Conservation (phyloP, 768 basidiomycete species). For the Termitomyces bulborhizus region DNA sequence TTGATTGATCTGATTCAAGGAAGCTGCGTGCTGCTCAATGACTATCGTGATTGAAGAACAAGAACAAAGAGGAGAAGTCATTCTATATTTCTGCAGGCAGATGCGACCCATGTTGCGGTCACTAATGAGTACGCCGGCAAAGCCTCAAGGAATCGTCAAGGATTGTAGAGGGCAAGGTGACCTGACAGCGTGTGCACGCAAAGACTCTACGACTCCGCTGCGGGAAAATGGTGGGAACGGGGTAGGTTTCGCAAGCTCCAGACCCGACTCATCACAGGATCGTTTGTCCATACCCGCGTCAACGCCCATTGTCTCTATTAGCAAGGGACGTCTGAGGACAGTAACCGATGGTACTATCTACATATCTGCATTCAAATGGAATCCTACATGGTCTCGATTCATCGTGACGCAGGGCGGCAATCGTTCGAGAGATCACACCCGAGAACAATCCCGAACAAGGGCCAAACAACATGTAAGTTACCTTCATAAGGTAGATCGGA, state of each 20-base stretch:
- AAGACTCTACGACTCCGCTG: not conserved
- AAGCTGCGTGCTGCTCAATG: not conserved
- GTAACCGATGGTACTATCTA: too few species aligned
- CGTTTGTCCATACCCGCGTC: not conserved
- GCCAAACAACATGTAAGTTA: not conserved
- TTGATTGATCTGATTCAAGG: not conserved
- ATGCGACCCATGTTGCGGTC: not conserved
- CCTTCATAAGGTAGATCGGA: not conserved
- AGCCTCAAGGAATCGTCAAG: not conserved
- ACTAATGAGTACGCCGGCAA: too few species aligned
- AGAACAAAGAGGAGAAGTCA: not conserved
- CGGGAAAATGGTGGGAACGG: too few species aligned
- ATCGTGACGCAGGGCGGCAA: not conserved
- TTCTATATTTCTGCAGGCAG: not conserved
- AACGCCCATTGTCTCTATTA: too few species aligned
- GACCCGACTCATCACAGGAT: not conserved
- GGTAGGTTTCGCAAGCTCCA: too few species aligned
- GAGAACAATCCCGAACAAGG: not conserved
- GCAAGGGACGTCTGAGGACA: too few species aligned
- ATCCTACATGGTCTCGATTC: not conserved
- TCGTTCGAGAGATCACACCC: not conserved
- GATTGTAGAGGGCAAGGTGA: not conserved
- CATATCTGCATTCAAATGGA: not conserved
- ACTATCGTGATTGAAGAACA: not conserved
- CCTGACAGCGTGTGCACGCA: too few species aligned